A percentile compares a stretch with the other conserved stretches of the same genome.
Evolutionary conservation across 2,329 filamentous ascomycete genomes (phyloP).

Genomic region (Diplodia scrobiculata): DNA sequence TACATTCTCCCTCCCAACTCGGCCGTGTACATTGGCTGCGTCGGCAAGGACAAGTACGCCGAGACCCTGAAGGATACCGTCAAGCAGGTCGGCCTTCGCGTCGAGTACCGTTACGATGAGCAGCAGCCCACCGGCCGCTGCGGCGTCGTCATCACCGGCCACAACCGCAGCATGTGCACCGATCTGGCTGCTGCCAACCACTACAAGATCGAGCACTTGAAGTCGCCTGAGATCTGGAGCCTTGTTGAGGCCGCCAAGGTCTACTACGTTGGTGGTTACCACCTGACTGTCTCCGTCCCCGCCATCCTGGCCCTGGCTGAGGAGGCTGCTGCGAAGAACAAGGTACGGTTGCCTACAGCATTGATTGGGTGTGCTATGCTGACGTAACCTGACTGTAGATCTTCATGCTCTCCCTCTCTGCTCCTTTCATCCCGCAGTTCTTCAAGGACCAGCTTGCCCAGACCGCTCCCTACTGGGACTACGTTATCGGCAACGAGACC

Average conservation of each 20-base stretch:
- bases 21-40: constrained; percentile 89
- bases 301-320: constrained; percentile 88
- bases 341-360: constrained; percentile 52
- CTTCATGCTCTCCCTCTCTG: constrained; percentile 88
- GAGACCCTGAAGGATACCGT: constrained; percentile 84
- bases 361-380: constrained; percentile 64
- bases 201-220: constrained; percentile 92
- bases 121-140: constrained; percentile 86
- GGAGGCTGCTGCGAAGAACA: constrained; percentile 86
- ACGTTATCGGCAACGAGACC: constrained; percentile 94
- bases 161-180: constrained; percentile 92
- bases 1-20: constrained; percentile 90
- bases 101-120: constrained; percentile 91
- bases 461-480: constrained; percentile 89
- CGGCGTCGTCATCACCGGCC: constrained; percentile 93
- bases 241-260: constrained; percentile 84
- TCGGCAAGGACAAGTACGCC: constrained; percentile 94
- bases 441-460: constrained; percentile 95
- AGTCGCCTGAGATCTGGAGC: constrained; percentile 87
- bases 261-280: constrained; percentile 94
- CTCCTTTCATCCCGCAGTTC: constrained; percentile 94
- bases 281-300: constrained; percentile 92
- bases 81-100: constrained; percentile 82
- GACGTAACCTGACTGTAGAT: constrained; percentile 44
- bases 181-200: constrained; percentile 95